Percentiles rank a stretch among this genome's conserved stretches.
phyloP scores from a whole-genome alignment of 1,284 basidiomycete genomes.

The Leucoagaricus sp. region DNA sequence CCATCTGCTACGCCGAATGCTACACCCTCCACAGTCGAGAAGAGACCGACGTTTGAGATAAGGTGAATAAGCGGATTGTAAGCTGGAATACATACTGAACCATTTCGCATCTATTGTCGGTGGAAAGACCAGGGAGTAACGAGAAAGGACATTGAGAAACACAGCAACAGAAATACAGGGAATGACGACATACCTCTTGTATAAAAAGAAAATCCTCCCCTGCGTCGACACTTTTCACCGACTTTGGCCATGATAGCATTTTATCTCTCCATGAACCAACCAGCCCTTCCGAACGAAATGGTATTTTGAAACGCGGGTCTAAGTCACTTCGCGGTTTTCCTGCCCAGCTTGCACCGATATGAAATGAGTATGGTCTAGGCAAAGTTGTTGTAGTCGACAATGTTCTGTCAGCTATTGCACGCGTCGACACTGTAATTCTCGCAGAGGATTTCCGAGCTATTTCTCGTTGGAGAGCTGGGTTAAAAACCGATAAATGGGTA shows the following conservation, averaged over 20 bases:
- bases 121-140: not conserved
- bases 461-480: constrained; percentile 13
- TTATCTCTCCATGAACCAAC: constrained; percentile 75
- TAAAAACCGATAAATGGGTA: not conserved
- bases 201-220: constrained; percentile 84
- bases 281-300: constrained; percentile 64
- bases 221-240: constrained; percentile 45
- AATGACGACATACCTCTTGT: constrained; percentile 58
- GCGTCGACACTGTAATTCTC: not conserved
- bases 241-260: constrained; percentile 51
- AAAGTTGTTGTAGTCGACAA: constrained; percentile 1
- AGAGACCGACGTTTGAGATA: constrained; percentile 31
- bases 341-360: constrained; percentile 78
- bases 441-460: constrained; percentile 8
- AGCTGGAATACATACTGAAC: constrained; percentile 55
- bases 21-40: constrained; percentile 70
- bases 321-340: constrained; percentile 63
- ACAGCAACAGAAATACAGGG: no score
- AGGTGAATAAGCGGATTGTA: constrained; percentile 19
- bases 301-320: constrained; percentile 36
- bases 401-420: not conserved
- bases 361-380: constrained; percentile 62
- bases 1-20: constrained; percentile 67
- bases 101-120: constrained; percentile 63
- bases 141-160: no score